Percentiles rank a stretch among this genome's conserved stretches.
phyloP scores from a whole-genome alignment of 371 early-diverging fungal genomes.

The Circinella umbellata region DNA sequence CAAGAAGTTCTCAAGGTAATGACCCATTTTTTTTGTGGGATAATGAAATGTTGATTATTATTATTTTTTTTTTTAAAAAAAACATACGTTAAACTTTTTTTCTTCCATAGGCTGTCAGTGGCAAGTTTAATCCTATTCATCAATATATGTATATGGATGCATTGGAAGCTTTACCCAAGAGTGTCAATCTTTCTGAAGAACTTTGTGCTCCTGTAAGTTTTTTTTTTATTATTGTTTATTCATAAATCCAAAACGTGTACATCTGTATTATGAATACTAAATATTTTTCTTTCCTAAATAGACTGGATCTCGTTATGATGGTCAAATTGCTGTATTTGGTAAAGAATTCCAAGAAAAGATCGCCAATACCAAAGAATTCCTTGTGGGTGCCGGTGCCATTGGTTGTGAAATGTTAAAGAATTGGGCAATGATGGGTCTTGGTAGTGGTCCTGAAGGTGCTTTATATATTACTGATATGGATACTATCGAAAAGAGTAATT shows the following conservation, averaged over 20 bases:
- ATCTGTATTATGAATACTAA: not conserved
- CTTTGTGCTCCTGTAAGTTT: conserved; percentile 68
- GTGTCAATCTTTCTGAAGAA: conserved; percentile 69
- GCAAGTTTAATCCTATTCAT: conserved; percentile 96
- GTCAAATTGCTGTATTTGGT: conserved; percentile 97
- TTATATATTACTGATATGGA: conserved; percentile 99
- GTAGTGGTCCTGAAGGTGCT: conserved; percentile 83
- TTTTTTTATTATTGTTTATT: not conserved
- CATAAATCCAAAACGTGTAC: too few relatives aligned
- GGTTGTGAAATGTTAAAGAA: conserved; percentile 99
- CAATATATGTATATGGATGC: conserved; percentile 99
- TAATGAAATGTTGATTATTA: too few relatives aligned
- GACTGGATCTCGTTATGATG: conserved; percentile 90
- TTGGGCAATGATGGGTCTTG: conserved; percentile 99
- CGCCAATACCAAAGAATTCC: conserved; percentile 89
- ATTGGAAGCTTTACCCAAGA: conserved; percentile 89
- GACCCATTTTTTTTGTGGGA: too few relatives aligned
- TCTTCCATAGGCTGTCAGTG: conserved; percentile 62
- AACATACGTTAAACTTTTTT: too few relatives aligned
- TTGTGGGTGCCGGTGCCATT: conserved; percentile 99
- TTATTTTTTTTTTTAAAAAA: too few relatives aligned
- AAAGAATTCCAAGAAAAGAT: conserved; percentile 89
- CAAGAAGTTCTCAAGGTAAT: conserved; percentile 99
- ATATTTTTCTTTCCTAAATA: conserved; percentile 14
- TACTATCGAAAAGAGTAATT: conserved; percentile 97